Percentiles rank a stretch among this genome's conserved stretches.
Evolutionary conservation across 148 eudicot genomes (phyloP).

Genomic region (Pouteria glomerata): DNA sequence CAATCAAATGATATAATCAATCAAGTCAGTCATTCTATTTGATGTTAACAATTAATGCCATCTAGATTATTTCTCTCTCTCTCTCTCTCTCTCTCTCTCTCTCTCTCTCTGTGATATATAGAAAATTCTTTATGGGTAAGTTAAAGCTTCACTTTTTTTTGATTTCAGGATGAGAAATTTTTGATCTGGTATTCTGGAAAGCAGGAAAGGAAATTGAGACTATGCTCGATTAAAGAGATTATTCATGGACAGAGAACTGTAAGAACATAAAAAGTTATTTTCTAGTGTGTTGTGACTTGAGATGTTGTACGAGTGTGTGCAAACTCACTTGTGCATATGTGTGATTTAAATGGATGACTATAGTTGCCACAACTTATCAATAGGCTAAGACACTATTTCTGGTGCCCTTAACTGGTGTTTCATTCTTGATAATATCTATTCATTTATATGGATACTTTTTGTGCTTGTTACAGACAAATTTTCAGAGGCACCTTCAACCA

Average conservation of each 20-base stretch:
- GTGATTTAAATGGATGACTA: background rate
- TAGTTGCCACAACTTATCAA: background rate
- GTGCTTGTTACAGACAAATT: conserved; percentile 5
- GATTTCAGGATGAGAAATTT: conserved; percentile 38
- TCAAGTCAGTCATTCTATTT: too few relatives aligned
- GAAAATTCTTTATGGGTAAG: too few relatives aligned
- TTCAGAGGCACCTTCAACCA: conserved; percentile 29
- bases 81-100: too few relatives aligned
- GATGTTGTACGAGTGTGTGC: background rate
- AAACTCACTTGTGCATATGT: background rate
- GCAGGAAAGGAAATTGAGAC: conserved; percentile 31
- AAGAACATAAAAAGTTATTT: conserved; percentile 15
- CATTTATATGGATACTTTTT: conserved; percentile 5
- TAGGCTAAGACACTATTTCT: background rate
- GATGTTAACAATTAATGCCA: too few relatives aligned
- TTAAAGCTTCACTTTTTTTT: too few relatives aligned
- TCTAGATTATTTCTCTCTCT: too few relatives aligned
- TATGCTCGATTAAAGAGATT: conserved; percentile 26
- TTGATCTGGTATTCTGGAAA: conserved; percentile 42
- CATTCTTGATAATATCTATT: conserved; percentile 1
- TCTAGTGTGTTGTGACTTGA: background rate
- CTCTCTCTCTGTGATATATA: too few relatives aligned
- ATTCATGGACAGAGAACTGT: conserved; percentile 35
- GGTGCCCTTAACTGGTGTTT: background rate
- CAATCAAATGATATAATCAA: too few relatives aligned